phyloP scores from a whole-genome alignment of 1,284 basidiomycete genomes.

The Naganishia cerealis region DNA sequence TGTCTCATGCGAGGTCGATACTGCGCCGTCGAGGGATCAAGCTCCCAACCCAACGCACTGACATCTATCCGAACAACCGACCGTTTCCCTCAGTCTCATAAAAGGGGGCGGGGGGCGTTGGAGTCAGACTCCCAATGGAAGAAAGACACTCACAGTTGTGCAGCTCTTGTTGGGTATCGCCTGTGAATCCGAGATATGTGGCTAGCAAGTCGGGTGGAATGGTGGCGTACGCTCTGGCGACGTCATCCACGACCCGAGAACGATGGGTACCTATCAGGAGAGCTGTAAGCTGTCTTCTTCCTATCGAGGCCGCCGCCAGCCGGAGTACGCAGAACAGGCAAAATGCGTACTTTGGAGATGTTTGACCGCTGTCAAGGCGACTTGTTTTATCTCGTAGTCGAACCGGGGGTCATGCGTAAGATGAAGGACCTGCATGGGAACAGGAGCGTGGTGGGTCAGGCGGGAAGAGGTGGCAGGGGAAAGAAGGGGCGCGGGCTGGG shows the following conservation, averaged over 20 bases:
- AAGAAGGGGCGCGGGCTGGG: background rate
- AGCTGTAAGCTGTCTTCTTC: background rate
- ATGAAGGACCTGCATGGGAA: background rate
- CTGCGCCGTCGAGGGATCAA: background rate
- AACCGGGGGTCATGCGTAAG: slow-evolving; percentile 16
- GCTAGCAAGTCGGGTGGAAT: background rate
- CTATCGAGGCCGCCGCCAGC: background rate
- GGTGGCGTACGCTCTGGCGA: background rate
- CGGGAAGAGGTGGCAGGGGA: too few species aligned
- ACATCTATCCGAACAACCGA: background rate
- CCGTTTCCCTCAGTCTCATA: too few species aligned
- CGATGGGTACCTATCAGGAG: background rate
- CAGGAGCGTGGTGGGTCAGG: background rate
- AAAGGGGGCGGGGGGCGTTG: too few species aligned
- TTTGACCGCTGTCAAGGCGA: background rate
- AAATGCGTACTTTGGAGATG: background rate
- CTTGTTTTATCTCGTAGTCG: slow-evolving; percentile 16
- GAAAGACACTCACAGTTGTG: slow-evolving; percentile 5
- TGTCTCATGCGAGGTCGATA: slow-evolving; percentile 4
- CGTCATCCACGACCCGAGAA: background rate
- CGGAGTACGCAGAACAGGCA: too few species aligned
- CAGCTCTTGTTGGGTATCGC: background rate
- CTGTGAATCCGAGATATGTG: background rate
- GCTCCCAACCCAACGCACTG: background rate
- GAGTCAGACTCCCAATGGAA: too few species aligned